Conservation (phyloP, 2,329 filamentous ascomycete genomes). For the Seiridium cupressi region DNA sequence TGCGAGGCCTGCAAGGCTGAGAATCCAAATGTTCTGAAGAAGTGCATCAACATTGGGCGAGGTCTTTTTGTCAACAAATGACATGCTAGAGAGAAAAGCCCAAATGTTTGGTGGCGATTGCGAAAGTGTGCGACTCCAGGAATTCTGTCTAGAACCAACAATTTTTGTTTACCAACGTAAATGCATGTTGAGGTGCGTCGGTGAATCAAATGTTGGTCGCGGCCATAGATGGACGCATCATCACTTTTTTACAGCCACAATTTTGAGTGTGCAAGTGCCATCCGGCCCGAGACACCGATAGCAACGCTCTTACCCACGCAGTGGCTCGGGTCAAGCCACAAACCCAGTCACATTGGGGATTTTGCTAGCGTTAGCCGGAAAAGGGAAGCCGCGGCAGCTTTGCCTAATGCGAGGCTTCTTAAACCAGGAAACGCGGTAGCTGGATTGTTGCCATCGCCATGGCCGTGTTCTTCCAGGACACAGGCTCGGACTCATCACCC, state of each 20-base stretch:
- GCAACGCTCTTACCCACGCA: not conserved
- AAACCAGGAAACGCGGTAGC: not conserved
- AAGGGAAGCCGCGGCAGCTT: not conserved
- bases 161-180: too few species aligned
- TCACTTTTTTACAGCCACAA: not conserved
- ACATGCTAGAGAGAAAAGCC: too few species aligned
- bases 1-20: too few species aligned
- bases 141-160: too few species aligned
- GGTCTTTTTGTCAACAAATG: too few species aligned
- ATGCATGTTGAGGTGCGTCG: too few species aligned
- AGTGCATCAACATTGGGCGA: too few species aligned
- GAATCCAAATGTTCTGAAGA: too few species aligned
- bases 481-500: not conserved
- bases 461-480: not conserved
- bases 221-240: not conserved
- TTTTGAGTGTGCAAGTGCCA: not conserved
- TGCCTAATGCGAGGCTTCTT: not conserved
- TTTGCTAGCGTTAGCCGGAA: not conserved
- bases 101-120: too few species aligned
- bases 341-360: not conserved
- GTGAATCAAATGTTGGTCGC: not conserved
- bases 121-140: too few species aligned
- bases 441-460: not conserved
- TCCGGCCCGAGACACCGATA: not conserved
- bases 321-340: not conserved